Percentiles rank a stretch among this genome's conserved stretches.
phyloP scores from a whole-genome alignment of 768 basidiomycete species.

The Chalciporus sphaerocephalus region DNA sequence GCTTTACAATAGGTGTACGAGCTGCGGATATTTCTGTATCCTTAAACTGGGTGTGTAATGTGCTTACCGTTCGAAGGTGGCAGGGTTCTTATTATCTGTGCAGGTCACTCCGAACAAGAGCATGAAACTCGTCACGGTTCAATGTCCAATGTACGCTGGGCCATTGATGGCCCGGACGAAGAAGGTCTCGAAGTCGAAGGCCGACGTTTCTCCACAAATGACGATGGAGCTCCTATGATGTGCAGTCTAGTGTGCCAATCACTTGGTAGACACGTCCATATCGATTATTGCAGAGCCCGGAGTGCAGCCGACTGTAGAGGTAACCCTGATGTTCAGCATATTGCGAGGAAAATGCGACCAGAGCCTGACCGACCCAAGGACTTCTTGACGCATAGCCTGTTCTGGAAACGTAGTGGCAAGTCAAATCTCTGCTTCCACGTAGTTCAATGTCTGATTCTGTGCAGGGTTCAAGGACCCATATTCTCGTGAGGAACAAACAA shows the following conservation, averaged over 20 bases:
- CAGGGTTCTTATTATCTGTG: not conserved
- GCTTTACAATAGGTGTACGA: conserved; percentile 38
- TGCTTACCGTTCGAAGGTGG: not conserved
- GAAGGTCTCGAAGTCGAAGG: conserved; percentile 47
- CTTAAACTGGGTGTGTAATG: conserved; percentile 42
- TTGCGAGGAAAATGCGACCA: conserved; percentile 37
- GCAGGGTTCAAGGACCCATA: conserved; percentile 64
- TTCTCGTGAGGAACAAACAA: conserved; percentile 48
- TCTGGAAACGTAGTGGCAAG: conserved; percentile 54
- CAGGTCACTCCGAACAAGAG: conserved; percentile 53
- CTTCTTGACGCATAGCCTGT: conserved; percentile 49
- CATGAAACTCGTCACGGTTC: conserved; percentile 61
- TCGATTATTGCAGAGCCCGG: conserved; percentile 50
- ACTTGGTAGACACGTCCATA: conserved; percentile 51
- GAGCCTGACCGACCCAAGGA: conserved; percentile 48
- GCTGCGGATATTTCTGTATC: conserved; percentile 57
- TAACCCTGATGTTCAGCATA: conserved; percentile 44
- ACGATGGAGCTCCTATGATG: conserved; percentile 59
- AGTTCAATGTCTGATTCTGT: not conserved
- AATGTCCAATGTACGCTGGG: conserved; percentile 55
- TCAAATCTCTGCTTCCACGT: not conserved
- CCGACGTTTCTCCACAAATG: conserved; percentile 46
- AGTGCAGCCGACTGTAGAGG: conserved; percentile 31
- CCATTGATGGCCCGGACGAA: conserved; percentile 49
- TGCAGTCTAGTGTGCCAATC: conserved; percentile 51